These are phyloP conservation scores for Cordyceps militaris DNA, from an alignment of 2,329 filamentous ascomycete genomes.

Conservation along the genomic window DNA sequence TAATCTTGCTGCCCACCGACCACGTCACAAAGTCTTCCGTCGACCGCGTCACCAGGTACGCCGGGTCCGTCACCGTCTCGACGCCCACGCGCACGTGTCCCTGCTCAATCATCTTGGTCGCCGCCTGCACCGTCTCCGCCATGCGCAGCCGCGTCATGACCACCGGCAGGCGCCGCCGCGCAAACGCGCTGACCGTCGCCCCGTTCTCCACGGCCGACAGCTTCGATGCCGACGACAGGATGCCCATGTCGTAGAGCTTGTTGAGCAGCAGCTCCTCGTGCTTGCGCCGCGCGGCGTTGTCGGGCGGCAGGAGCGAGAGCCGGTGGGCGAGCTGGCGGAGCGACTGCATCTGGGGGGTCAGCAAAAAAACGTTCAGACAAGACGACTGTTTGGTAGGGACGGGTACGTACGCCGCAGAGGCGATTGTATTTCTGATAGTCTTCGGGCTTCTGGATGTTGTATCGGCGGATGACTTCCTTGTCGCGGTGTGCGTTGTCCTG, in stretches of 20 bases:
- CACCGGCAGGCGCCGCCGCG: conserved; percentile 73
- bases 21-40: conserved; percentile 97
- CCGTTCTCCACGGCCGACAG: conserved; percentile 80
- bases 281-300: conserved; percentile 70
- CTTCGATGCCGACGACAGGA: conserved; percentile 69
- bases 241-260: conserved; percentile 89
- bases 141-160: conserved; percentile 87
- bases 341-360: conserved; percentile 42
- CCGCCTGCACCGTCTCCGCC: conserved; percentile 83
- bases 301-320: conserved; percentile 72
- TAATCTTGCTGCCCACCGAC: conserved; percentile 95
- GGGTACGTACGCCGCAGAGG: conserved; percentile 56
- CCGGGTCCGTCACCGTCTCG: conserved; percentile 82
- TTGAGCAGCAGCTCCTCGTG: conserved; percentile 82
- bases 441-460: conserved; percentile 82
- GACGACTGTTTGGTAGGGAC: conserved; percentile 21
- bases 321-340: conserved; percentile 84
- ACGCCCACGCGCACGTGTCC: conserved; percentile 89
- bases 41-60: conserved; percentile 78
- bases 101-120: conserved; percentile 84
- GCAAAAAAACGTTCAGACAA: neutral
- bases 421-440: conserved; percentile 68
- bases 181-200: conserved; percentile 84
- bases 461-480: conserved; percentile 70
- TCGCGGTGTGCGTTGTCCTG: conserved; percentile 82